Base-by-base conservation (phyloP, 768 basidiomycete genomes). In the Coprinellus aureogranulatus region DNA sequence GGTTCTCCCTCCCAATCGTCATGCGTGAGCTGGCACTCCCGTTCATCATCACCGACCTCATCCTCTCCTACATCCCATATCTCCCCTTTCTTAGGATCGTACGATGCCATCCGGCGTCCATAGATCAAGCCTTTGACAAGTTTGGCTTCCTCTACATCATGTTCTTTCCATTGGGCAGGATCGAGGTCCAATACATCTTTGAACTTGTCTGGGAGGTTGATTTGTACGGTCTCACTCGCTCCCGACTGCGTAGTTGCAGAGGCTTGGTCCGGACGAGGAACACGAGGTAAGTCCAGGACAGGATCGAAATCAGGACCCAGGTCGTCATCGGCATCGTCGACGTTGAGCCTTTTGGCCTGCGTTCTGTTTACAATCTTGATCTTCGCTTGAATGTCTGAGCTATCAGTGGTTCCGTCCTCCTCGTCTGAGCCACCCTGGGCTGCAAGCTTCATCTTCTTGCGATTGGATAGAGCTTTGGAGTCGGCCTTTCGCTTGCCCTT, bases 1-100 rank as follows among this genome's bases (percentile, higher is more conserved):
- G 87, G 86, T 69, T 91, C 90, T 34, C 87, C 84, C 70, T 91
- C 90, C 90, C 90, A 92, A 61, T 87, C 86, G 42, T 82, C 81
- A 64, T 83, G 84, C 28, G 70, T 76, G 49, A 79, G 82, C 23
- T 65, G 67, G 41, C 71, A 64, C 68, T 68, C 67, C 45, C 58
- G 59, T 10, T 51, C 59, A 28, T 49, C 44, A 39, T 57, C 57
- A 25, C 51, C 52, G 31, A 23, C 55, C 34, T 59, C 55, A 10
- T 63, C 59, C 68, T 92, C 90, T 23, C 90, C 90, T 41, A 83
- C 83, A 63, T 82, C 85, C 89, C 89, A 91, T 57, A 91, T 83
- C 56, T 87, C 82, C 2, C 87, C 88, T 67, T 78, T 86, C 51
- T 65, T 72, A 14, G 84, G 75, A 59, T 90, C 81, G 66, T 89